phyloP scores from a whole-genome alignment of 805 yeast species.

The Jamesozyma hellenica region DNA sequence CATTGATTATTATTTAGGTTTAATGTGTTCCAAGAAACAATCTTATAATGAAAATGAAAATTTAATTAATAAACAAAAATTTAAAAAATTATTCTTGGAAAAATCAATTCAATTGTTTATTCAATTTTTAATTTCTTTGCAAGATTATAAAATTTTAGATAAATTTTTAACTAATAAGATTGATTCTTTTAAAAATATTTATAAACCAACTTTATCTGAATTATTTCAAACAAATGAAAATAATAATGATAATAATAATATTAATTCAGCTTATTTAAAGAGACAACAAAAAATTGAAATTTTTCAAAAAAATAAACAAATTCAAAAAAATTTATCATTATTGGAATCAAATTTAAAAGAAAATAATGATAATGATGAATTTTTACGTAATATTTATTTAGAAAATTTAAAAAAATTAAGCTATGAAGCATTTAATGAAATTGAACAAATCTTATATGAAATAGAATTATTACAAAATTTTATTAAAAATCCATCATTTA shows the following conservation, averaged over 20 bases:
- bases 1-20: constrained; percentile 51
- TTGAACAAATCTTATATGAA: constrained; percentile 59
- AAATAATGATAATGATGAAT: constrained; percentile 62
- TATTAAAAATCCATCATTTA: constrained; percentile 18
- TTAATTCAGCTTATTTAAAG: constrained; percentile 28
- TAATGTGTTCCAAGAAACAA: constrained; percentile 24
- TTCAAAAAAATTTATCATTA: constrained; percentile 35
- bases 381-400: constrained; percentile 42
- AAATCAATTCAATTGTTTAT: constrained; percentile 37
- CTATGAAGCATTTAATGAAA: constrained; percentile 41
- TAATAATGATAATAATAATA: not conserved
- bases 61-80: constrained; percentile 7
- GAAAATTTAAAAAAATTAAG: constrained; percentile 46
- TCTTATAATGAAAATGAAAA: constrained; percentile 9
- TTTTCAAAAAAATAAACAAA: constrained; percentile 49
- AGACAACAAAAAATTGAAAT: constrained; percentile 67
- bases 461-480: constrained; percentile 46
- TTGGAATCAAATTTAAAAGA: constrained; percentile 30
- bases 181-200: constrained; percentile 33
- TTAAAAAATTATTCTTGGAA: constrained; percentile 30
- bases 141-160: constrained; percentile 37
- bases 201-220: constrained; percentile 33
- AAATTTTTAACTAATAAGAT: constrained; percentile 31
- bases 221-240: constrained; percentile 7
- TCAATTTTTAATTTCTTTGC: constrained; percentile 37